Conservation (phyloP, 2,329 filamentous ascomycete species). For the Talaromyces verruculosus region DNA sequence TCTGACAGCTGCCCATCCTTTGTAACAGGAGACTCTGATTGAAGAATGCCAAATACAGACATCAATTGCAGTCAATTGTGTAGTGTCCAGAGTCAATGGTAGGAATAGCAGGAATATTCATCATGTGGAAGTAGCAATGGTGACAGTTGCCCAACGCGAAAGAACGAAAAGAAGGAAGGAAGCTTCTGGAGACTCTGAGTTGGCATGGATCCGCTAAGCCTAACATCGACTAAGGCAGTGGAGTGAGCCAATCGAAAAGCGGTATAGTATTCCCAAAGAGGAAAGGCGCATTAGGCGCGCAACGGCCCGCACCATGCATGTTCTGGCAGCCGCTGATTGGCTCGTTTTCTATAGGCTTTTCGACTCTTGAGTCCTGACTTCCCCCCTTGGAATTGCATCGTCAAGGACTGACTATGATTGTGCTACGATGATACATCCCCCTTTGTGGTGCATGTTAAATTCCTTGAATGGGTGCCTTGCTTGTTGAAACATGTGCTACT, state of each 20-base stretch:
- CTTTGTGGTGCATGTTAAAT: not conserved
- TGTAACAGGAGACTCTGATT: not conserved
- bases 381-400: too few species aligned
- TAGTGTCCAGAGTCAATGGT: not conserved
- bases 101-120: not conserved
- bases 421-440: not conserved
- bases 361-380: too few species aligned
- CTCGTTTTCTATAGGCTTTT: too few species aligned
- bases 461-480: not conserved
- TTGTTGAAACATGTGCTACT: not conserved
- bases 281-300: slow-evolving; percentile 16
- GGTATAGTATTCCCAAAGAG: not conserved
- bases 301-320: slow-evolving; percentile 22
- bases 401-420: not conserved
- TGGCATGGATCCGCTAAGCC: slow-evolving; percentile 1
- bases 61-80: not conserved
- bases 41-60: not conserved
- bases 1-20: not conserved
- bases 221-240: not conserved
- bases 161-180: not conserved
- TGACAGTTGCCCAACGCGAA: not conserved
- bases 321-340: slow-evolving; percentile 22
- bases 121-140: not conserved
- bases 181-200: slow-evolving; percentile 5
- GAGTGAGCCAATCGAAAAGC: not conserved